Conservation (phyloP, 495 filamentous ascomycete species). For the Neurospora tetrasperma region DNA sequence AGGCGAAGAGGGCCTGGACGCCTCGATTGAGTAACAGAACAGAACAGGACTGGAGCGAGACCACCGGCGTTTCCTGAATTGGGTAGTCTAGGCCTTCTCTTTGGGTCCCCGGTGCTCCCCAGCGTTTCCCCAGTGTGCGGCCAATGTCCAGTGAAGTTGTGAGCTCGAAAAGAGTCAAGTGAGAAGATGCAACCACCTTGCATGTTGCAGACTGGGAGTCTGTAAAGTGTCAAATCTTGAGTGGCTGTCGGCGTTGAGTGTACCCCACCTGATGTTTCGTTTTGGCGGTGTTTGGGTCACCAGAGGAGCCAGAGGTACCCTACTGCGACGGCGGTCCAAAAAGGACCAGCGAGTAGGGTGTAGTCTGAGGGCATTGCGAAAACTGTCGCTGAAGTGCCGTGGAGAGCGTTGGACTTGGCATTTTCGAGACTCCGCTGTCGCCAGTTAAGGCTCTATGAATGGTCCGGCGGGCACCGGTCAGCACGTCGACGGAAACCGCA, state of each 20-base stretch:
- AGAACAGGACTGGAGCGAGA: not conserved
- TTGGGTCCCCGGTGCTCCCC: not conserved
- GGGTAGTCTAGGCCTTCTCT: not conserved
- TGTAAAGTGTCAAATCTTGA: constrained; percentile 26
- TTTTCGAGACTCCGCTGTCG: not conserved
- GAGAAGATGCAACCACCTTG: constrained; percentile 17
- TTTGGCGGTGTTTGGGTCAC: constrained; percentile 6
- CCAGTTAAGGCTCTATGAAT: not conserved
- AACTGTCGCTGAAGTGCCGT: not conserved
- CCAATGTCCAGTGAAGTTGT: not conserved
- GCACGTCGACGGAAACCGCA: not conserved
- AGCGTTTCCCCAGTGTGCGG: not conserved
- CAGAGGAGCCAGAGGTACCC: not conserved
- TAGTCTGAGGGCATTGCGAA: not conserved
- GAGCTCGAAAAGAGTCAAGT: not conserved
- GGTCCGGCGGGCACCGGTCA: not conserved
- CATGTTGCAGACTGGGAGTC: constrained; percentile 20
- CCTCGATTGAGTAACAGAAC: not conserved
- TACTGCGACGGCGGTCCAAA: not conserved
- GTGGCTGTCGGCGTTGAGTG: constrained; percentile 16
- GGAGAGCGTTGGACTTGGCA: not conserved
- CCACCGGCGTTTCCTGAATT: not conserved
- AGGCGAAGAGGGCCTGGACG: not conserved
- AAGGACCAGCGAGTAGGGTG: not conserved
- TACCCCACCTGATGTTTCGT: constrained; percentile 16